phyloP scores from a whole-genome alignment of 768 basidiomycete genomes.

The Leucosporidium yakuticum region DNA sequence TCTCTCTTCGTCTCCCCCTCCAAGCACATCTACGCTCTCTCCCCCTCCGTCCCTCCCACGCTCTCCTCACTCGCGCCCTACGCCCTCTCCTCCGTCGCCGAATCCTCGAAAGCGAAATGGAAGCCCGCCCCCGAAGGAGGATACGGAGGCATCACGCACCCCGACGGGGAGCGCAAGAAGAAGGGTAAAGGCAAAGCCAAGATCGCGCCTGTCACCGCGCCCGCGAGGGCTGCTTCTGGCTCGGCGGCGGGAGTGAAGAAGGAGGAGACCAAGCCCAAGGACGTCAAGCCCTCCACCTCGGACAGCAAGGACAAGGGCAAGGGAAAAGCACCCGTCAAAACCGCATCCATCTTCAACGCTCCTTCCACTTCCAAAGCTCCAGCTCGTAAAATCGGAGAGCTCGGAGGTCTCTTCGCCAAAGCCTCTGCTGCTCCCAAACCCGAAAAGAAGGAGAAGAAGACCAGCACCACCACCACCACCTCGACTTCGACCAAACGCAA shows the following conservation, averaged over 20 bases:
- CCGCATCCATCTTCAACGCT: neutral
- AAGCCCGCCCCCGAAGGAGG: neutral
- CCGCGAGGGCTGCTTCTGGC: neutral
- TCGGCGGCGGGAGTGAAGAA: neutral
- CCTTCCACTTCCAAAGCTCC: neutral
- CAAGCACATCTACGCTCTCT: slow-evolving; percentile 3
- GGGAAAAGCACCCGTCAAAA: neutral
- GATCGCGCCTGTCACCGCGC: neutral
- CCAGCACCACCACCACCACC: neutral
- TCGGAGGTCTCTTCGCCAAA: neutral
- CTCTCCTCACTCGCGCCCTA: neutral
- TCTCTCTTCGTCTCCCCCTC: neutral
- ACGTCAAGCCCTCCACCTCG: neutral
- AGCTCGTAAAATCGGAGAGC: neutral
- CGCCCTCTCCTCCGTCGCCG: neutral
- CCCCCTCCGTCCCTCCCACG: neutral
- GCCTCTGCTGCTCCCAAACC: neutral
- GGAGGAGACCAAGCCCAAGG: neutral
- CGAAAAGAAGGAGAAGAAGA: neutral
- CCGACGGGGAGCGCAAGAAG: neutral
- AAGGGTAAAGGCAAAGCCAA: neutral
- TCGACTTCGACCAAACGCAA: neutral
- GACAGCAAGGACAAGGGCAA: neutral
- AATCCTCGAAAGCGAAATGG: neutral
- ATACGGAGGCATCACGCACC: neutral